Evolutionary conservation across 305 asterid species (phyloP).

Genomic region (Rubia tinctorum): DNA sequence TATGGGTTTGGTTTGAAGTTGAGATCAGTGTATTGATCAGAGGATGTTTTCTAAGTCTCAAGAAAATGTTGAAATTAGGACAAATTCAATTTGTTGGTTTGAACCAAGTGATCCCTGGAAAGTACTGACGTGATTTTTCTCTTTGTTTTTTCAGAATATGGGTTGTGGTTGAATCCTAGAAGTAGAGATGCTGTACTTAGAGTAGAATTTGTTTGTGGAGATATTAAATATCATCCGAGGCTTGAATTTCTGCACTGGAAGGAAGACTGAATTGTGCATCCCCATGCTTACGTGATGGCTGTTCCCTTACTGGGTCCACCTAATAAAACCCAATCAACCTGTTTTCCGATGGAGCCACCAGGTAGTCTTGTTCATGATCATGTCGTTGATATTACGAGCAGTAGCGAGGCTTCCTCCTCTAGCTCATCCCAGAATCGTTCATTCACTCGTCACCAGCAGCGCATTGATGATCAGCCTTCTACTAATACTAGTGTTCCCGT

Average conservation of each 20-base stretch:
- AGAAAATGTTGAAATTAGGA: neutral
- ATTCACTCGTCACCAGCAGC: conserved; percentile 43
- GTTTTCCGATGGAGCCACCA: conserved; percentile 64
- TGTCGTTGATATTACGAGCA: conserved; percentile 62
- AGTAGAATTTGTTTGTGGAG: neutral
- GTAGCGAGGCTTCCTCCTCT: conserved; percentile 55
- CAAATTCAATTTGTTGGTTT: neutral
- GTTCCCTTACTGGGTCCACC: conserved; percentile 57
- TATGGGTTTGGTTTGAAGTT: neutral
- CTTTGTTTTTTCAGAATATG: neutral
- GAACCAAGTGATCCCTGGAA: neutral
- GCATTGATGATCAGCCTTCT: conserved; percentile 55
- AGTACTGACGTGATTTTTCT: neutral
- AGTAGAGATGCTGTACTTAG: neutral
- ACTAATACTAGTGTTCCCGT: conserved; percentile 53
- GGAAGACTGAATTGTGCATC: conserved; percentile 11
- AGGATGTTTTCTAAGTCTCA: neutral
- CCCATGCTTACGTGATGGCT: conserved; percentile 63
- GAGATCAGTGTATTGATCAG: neutral
- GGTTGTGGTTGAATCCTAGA: neutral
- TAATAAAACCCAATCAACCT: conserved; percentile 45
- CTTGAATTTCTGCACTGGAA: neutral
- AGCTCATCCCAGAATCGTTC: conserved; percentile 50
- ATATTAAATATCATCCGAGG: neutral
- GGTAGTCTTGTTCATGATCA: conserved; percentile 41